A percentile compares a stretch with the other conserved stretches of the same genome.
Conservation (phyloP, 108 stramenopile genomes). For the Cyclotella distinguenda region DNA sequence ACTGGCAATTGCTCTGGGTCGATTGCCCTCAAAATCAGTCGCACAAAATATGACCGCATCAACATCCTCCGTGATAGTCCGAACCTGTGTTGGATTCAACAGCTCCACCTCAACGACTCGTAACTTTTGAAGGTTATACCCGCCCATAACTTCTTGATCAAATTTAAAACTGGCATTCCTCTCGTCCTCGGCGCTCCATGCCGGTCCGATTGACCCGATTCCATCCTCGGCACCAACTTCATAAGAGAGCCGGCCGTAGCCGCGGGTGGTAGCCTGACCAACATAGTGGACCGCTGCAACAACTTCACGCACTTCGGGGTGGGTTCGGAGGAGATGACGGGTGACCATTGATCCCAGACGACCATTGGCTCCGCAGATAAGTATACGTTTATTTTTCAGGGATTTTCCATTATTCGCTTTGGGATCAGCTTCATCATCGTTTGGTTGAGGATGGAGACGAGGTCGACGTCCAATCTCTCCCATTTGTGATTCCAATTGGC, state of each 20-base stretch:
- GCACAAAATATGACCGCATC: constrained; percentile 83
- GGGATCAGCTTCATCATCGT: constrained; percentile 11
- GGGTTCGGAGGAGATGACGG: constrained; percentile 61
- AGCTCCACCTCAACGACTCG: constrained; percentile 79
- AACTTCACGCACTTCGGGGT: constrained; percentile 67
- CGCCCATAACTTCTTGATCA: constrained; percentile 57
- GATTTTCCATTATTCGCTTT: constrained; percentile 24
- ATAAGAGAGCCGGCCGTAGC: constrained; percentile 80
- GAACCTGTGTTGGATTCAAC: constrained; percentile 74
- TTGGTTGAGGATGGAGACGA: neutral
- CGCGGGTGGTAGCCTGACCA: constrained; percentile 65
- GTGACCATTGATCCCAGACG: constrained; percentile 80
- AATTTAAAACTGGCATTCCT: constrained; percentile 67
- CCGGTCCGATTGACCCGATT: constrained; percentile 61
- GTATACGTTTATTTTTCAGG: constrained; percentile 58
- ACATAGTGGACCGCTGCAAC: constrained; percentile 80
- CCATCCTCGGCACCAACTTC: constrained; percentile 87
- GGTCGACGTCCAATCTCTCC: constrained; percentile 29
- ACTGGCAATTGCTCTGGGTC: constrained; percentile 63
- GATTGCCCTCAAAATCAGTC: constrained; percentile 81
- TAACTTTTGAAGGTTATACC: constrained; percentile 78
- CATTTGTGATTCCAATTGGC: constrained; percentile 57
- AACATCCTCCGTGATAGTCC: constrained; percentile 66
- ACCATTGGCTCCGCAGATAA: constrained; percentile 82
- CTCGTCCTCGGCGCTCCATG: constrained; percentile 67